These are phyloP conservation scores for Carallia brachiata DNA, from an alignment of 345 rosid genomes.

Conservation along the genomic window DNA sequence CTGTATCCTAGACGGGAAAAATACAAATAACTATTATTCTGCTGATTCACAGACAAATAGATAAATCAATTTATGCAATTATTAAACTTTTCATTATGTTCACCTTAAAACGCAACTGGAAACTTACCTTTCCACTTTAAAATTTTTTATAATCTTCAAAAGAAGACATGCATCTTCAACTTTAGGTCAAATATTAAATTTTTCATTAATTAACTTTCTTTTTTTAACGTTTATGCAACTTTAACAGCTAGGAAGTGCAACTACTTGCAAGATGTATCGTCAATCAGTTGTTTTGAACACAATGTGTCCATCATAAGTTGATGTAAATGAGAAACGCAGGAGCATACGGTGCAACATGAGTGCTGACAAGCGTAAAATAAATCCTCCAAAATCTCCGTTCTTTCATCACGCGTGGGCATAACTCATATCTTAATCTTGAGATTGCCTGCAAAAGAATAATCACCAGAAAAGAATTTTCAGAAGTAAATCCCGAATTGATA, in stretches of 20 bases:
- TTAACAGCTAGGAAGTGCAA: too few species aligned
- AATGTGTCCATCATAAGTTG: not conserved
- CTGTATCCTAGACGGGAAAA: not conserved
- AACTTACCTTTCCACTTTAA: too few species aligned
- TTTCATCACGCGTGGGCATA: conserved; percentile 92
- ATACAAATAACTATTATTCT: not conserved
- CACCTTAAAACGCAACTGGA: too few species aligned
- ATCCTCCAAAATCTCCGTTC: conserved; percentile 94
- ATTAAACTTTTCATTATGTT: too few species aligned
- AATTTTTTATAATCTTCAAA: too few species aligned
- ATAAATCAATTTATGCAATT: too few species aligned
- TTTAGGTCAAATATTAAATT: too few species aligned
- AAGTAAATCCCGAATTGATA: not conserved
- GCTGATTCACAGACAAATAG: not conserved
- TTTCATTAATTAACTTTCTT: too few species aligned
- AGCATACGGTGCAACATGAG: conserved; percentile 81
- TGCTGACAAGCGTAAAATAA: conserved; percentile 87
- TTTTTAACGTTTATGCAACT: not conserved
- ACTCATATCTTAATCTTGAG: conserved; percentile 73
- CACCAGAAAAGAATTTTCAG: not conserved
- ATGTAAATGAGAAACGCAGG: conserved; percentile 1
- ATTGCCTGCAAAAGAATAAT: conserved; percentile 56
- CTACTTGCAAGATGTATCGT: too few species aligned
- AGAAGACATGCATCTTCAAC: too few species aligned
- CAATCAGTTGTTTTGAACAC: too few species aligned